Conservation (phyloP, 73 alveolate genomes). For the Symbiodinium natans region DNA sequence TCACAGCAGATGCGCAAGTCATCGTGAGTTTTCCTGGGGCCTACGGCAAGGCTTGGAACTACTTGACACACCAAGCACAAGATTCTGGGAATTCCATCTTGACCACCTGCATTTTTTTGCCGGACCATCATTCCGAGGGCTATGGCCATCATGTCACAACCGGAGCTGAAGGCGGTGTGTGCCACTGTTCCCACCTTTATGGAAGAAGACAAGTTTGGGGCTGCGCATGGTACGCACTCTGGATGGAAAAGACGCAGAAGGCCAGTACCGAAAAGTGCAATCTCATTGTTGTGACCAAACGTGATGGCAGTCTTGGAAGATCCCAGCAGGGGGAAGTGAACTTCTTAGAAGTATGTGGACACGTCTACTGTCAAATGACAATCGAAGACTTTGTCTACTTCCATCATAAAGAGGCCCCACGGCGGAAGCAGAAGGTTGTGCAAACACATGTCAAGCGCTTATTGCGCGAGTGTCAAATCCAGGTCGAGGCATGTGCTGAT, state of each 20-base stretch:
- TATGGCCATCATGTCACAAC: background rate
- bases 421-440: no score
- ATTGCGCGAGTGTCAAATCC: no score
- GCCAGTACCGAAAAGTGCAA: background rate
- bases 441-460: no score
- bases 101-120: background rate
- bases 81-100: no score
- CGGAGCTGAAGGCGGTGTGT: background rate
- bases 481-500: no score
- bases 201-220: background rate
- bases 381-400: background rate
- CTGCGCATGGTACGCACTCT: background rate
- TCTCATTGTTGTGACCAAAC: constrained; percentile 2
- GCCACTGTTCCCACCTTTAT: background rate
- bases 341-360: background rate
- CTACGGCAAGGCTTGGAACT: no score
- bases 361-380: background rate
- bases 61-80: no score
- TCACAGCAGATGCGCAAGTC: no score
- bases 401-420: background rate
- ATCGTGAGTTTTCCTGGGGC: no score
- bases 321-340: constrained; percentile 11
- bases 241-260: background rate
- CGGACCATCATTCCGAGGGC: background rate
- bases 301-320: background rate